Conservation (phyloP, 1,284 basidiomycete species). For the Malassezia caprae region DNA sequence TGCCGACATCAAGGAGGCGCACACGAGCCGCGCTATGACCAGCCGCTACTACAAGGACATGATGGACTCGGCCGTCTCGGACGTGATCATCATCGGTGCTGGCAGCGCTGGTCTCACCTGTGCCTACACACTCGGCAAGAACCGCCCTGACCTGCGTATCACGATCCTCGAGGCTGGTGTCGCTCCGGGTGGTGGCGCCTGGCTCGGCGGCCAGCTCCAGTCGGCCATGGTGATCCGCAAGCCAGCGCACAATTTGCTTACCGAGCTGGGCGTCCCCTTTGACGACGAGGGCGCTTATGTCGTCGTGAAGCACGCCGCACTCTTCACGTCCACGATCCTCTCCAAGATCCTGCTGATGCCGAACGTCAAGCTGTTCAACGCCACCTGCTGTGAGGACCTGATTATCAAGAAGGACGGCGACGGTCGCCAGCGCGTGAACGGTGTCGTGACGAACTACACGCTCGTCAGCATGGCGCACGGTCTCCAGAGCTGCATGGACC, state of each 20-base stretch:
- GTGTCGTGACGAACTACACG: conserved; percentile 71
- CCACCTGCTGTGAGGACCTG: conserved; percentile 44
- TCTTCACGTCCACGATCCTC: conserved; percentile 67
- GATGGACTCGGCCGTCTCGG: conserved; percentile 55
- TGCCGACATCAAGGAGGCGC: conserved; percentile 41
- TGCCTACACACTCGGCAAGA: conserved; percentile 59
- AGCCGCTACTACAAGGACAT: conserved; percentile 36
- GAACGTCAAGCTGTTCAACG: conserved; percentile 57
- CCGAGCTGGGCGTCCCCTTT: conserved; percentile 64
- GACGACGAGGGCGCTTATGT: conserved; percentile 66
- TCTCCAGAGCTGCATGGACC: conserved; percentile 68
- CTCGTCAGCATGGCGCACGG: conserved; percentile 66
- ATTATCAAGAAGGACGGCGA: conserved; percentile 39
- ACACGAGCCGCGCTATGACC: conserved; percentile 43
- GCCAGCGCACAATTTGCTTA: conserved; percentile 63
- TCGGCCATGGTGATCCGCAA: conserved; percentile 75
- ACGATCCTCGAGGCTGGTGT: conserved; percentile 74
- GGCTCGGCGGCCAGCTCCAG: conserved; percentile 64
- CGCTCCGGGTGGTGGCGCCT: conserved; percentile 57
- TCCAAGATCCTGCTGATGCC: conserved; percentile 60
- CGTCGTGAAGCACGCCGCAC: conserved; percentile 34
- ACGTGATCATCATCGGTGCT: conserved; percentile 69
- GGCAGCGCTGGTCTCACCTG: conserved; percentile 70
- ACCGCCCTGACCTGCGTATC: conserved; percentile 65
- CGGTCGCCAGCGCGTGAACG: conserved; percentile 60